A percentile compares a stretch with the other conserved stretches of the same genome.
Conservation (phyloP, 768 basidiomycete genomes). For the Leccinum subtestaceum region DNA sequence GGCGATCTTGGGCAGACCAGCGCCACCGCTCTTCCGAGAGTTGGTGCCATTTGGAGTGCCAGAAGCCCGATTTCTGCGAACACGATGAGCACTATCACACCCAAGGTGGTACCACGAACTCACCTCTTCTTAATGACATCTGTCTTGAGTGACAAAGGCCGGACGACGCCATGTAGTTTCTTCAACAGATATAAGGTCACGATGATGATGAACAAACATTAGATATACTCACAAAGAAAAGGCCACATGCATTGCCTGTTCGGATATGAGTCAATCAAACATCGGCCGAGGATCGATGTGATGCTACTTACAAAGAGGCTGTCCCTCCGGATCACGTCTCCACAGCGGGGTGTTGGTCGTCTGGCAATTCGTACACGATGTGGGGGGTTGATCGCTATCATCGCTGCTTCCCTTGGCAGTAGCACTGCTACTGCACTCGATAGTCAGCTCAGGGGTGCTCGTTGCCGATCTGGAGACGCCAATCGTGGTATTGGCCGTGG, state of each 20-base stretch:
- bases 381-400: conserved; percentile 70
- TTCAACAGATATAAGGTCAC: conserved; percentile 32
- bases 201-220: not conserved
- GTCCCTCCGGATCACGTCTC: conserved; percentile 90
- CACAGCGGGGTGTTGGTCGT: conserved; percentile 94
- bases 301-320: conserved; percentile 72
- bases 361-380: conserved; percentile 90
- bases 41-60: conserved; percentile 60
- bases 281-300: conserved; percentile 6
- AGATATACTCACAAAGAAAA: conserved; percentile 77
- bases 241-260: conserved; percentile 83
- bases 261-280: conserved; percentile 14
- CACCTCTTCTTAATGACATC: conserved; percentile 97
- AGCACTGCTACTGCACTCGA: conserved; percentile 28
- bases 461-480: conserved; percentile 49
- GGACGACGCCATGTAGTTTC: conserved; percentile 95
- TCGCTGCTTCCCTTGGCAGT: conserved; percentile 47
- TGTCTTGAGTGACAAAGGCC: conserved; percentile 93
- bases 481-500: conserved; percentile 24
- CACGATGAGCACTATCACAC: not conserved
- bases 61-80: conserved; percentile 71
- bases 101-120: conserved; percentile 8
- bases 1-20: conserved; percentile 71
- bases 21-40: conserved; percentile 55
- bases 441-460: conserved; percentile 63